Evolutionary conservation across 2,329 filamentous ascomycete genomes (phyloP), one percentile per base, ranked within the genome.

Genomic region (Aspergillus awamori): DNA sequence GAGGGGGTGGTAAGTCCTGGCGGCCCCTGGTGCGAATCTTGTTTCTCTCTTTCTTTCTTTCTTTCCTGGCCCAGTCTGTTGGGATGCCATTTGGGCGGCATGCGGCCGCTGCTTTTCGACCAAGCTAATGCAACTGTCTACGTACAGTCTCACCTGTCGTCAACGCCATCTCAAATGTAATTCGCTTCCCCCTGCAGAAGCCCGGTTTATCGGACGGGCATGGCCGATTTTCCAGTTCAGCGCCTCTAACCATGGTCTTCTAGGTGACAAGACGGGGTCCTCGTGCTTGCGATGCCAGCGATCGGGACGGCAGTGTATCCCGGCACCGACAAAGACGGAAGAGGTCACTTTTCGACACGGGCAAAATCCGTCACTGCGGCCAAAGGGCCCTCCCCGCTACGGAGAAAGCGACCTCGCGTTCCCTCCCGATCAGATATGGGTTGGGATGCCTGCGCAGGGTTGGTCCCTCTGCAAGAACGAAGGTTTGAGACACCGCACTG

Each of bases 131-230:
- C 36, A 3, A 13, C 8, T 30, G 28, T 39, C 48, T 53, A 33
- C 22, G 24, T 52, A 17, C 36, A 76, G 73, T 69, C 73, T 76
- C 62, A 76, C 73, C 24, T 76, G 73, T 68, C 73, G 73, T 66
- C 68, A 74, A 69, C 73, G 73, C 70, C 73, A 76, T 73, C 63
- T 76, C 63, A 76, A 74, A 74, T 76, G 73, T 76, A 70, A 48
- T 51, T 45, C 39, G 6, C n/a, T 49, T 24, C 22, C 36, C 4
- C 56, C 33, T 36, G 33, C 33, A 36, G 11, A 13, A 36, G 5
- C 4, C 33, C 11, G 33, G 33, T 36, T 33, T 36, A 36, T 20
- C 43, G 61, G 17, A 41, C 38, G 24, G 22, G 11, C 53, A 22
- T 28, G 33, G 33, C 33, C 33, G 11, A 8, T 17, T 30, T 43